Conservation (phyloP, 805 yeast genomes). For the Kuraishia ogatae region DNA sequence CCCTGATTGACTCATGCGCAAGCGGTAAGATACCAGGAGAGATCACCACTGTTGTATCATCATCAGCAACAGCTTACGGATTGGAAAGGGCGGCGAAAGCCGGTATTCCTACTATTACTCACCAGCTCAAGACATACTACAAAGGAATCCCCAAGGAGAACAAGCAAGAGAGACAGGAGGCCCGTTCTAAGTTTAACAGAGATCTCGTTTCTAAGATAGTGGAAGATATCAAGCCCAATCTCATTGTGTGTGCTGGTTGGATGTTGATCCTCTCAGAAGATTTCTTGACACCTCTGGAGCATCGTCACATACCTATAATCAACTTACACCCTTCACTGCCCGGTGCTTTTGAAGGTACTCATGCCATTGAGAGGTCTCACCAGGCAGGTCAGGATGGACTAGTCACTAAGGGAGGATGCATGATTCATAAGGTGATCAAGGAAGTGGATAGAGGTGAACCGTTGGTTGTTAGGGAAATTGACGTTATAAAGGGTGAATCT, state of each 20-base stretch:
- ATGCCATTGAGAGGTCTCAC: conserved; percentile 96
- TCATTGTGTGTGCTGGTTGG: conserved; percentile 98
- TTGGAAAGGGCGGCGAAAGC: conserved; percentile 67
- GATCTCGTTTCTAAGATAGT: conserved; percentile 70
- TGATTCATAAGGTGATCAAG: conserved; percentile 95
- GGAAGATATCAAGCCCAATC: conserved; percentile 52
- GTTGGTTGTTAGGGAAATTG: conserved; percentile 70
- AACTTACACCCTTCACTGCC: conserved; percentile 97
- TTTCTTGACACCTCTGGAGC: conserved; percentile 58
- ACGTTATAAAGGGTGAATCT: conserved; percentile 61
- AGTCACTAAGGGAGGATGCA: conserved; percentile 74
- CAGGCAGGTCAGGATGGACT: conserved; percentile 85
- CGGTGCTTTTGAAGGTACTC: conserved; percentile 94
- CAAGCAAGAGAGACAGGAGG: conserved; percentile 42
- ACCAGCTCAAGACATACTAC: conserved; percentile 66
- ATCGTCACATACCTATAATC: conserved; percentile 65
- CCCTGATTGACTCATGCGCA: conserved; percentile 68
- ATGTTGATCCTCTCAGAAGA: conserved; percentile 81
- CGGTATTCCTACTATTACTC: conserved; percentile 62
- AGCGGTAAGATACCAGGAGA: conserved; percentile 29
- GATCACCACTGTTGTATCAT: conserved; percentile 77
- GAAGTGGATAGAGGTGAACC: conserved; percentile 95
- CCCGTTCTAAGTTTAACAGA: conserved; percentile 64
- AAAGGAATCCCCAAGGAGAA: conserved; percentile 67
- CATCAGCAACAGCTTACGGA: conserved; percentile 82